phyloP scores from a whole-genome alignment of 1,284 basidiomycete species.

The Tremellales sp. region DNA sequence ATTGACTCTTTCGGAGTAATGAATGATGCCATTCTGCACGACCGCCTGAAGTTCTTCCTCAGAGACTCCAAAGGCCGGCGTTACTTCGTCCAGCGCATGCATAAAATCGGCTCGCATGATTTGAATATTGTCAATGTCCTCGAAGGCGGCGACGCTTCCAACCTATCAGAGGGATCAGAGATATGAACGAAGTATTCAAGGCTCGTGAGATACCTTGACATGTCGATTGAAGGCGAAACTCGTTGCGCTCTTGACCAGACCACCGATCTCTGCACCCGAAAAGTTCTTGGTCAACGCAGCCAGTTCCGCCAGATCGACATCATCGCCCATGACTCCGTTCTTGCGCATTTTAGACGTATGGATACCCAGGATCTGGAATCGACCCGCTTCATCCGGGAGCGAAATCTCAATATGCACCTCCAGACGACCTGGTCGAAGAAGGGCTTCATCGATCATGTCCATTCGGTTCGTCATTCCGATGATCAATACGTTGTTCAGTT shows the following conservation, averaged over 20 bases:
- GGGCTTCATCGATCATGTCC: conserved; percentile 99
- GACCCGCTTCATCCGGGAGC: conserved; percentile 88
- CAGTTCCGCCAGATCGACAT: conserved; percentile 83
- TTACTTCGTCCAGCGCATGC: conserved; percentile 89
- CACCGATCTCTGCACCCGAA: conserved; percentile 92
- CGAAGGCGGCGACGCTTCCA: conserved; percentile 93
- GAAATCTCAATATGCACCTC: conserved; percentile 99
- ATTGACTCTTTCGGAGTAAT: conserved; percentile 72
- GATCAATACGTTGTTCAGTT: conserved; percentile 98
- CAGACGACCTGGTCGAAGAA: conserved; percentile 94
- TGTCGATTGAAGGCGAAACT: conserved; percentile 97
- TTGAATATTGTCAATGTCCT: conserved; percentile 89
- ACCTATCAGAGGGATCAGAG: conserved; percentile 52
- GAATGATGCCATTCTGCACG: conserved; percentile 95
- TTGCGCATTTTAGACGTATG: conserved; percentile 92
- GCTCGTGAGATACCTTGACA: conserved; percentile 62
- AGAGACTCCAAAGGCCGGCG: conserved; percentile 94
- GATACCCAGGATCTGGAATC: conserved; percentile 90
- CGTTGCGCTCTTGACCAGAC: conserved; percentile 95
- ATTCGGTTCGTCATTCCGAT: conserved; percentile 99
- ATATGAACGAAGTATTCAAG: background rate
- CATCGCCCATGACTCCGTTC: conserved; percentile 83
- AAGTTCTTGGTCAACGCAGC: conserved; percentile 92
- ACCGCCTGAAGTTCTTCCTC: conserved; percentile 95
- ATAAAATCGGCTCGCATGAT: conserved; percentile 87